phyloP scores from a whole-genome alignment of 1,139 yeast species.

The Magnusiomyces suaveolens region DNA sequence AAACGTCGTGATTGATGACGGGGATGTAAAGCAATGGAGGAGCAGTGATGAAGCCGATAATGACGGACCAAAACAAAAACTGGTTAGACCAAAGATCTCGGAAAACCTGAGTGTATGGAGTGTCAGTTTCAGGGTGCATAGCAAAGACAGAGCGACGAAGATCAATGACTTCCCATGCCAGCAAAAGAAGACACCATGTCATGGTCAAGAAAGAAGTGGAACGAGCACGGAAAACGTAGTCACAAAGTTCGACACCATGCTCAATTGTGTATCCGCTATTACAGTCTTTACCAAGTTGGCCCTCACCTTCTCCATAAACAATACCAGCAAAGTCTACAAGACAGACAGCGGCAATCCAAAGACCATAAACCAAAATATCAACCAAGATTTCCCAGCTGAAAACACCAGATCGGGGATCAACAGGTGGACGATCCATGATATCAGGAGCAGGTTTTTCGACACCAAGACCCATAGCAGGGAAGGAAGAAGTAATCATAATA shows the following conservation, averaged over 20 bases:
- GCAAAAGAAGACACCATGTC: slow-evolving; percentile 82
- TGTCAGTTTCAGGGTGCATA: slow-evolving; percentile 61
- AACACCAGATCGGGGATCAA: slow-evolving; percentile 45
- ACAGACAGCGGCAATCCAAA: slow-evolving; percentile 66
- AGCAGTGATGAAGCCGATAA: slow-evolving; percentile 59
- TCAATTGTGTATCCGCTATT: slow-evolving; percentile 37
- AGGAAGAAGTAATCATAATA: slow-evolving; percentile 66
- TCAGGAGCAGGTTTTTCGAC: slow-evolving; percentile 60
- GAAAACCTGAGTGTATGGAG: slow-evolving; percentile 49
- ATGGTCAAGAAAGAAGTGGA: slow-evolving; percentile 73
- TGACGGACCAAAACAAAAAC: slow-evolving; percentile 75
- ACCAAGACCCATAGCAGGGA: slow-evolving; percentile 85
- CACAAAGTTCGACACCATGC: slow-evolving; percentile 36
- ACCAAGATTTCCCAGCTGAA: slow-evolving; percentile 61
- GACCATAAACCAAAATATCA: slow-evolving; percentile 70
- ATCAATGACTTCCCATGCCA: slow-evolving; percentile 89
- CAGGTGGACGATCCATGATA: slow-evolving; percentile 57
- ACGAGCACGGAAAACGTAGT: slow-evolving; percentile 65
- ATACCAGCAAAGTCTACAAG: slow-evolving; percentile 56
- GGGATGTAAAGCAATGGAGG: slow-evolving; percentile 86
- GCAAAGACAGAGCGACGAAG: slow-evolving; percentile 62
- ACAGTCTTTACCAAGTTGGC: slow-evolving; percentile 58
- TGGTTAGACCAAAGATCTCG: slow-evolving; percentile 66
- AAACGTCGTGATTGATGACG: slow-evolving; percentile 69
- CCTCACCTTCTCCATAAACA: slow-evolving; percentile 53